Evolutionary conservation across 2,329 filamentous ascomycete genomes (phyloP).

Genomic region (Hypoxylon sp.): DNA sequence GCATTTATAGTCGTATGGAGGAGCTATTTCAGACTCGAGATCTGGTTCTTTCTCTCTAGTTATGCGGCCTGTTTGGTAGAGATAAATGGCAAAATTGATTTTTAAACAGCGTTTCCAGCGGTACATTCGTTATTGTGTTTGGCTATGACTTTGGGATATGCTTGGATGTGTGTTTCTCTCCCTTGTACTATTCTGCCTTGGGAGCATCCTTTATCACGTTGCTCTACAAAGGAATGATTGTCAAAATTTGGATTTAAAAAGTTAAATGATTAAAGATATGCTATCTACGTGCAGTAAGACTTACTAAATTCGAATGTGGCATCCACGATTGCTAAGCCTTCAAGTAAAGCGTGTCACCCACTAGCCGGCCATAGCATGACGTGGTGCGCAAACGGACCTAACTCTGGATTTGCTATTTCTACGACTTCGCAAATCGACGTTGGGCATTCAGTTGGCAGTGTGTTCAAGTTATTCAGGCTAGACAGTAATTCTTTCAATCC

Average conservation of each 20-base stretch:
- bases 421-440: not conserved
- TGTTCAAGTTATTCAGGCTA: not conserved
- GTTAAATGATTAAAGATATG: not conserved
- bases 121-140: not conserved
- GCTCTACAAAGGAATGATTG: not conserved
- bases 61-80: slow-evolving; percentile 9
- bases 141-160: slow-evolving; percentile 21
- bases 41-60: slow-evolving; percentile 22
- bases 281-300: not conserved
- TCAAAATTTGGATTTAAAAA: not conserved
- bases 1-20: not conserved
- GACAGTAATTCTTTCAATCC: not conserved
- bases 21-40: not conserved
- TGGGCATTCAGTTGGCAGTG: not conserved
- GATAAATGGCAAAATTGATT: not conserved
- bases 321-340: too few species aligned
- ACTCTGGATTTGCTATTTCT: not conserved
- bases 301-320: too few species aligned
- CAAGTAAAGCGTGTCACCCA: not conserved
- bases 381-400: not conserved
- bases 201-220: slow-evolving; percentile 17
- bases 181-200: slow-evolving; percentile 13
- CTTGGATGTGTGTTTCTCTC: slow-evolving; percentile 16
- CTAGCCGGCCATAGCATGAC: not conserved
- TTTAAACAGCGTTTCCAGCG: not conserved